Evolutionary conservation across 441 rosid species (phyloP).

Genomic region (Eugenia klotzschiana): DNA sequence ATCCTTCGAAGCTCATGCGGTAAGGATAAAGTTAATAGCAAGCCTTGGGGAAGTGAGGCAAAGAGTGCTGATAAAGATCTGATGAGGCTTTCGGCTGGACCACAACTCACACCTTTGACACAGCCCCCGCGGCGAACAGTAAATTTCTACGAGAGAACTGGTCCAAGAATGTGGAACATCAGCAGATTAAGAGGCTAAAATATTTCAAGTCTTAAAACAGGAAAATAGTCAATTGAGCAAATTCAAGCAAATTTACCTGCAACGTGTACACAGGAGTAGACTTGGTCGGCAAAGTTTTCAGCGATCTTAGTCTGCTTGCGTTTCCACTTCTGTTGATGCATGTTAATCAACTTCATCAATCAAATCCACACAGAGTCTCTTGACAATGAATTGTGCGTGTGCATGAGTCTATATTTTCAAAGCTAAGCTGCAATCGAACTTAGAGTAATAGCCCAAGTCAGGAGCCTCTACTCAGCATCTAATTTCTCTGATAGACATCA

Average conservation of each 20-base stretch:
- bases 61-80: not conserved
- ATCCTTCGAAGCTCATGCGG: not conserved
- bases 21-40: not conserved
- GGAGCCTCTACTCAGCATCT: not conserved
- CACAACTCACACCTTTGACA: not conserved
- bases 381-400: not conserved
- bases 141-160: slow-evolving; percentile 86
- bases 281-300: slow-evolving; percentile 77
- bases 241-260: slow-evolving; percentile 30
- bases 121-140: slow-evolving; percentile 69
- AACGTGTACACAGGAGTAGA: slow-evolving; percentile 66
- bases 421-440: not conserved
- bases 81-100: not conserved
- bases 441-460: not conserved
- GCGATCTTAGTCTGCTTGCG: slow-evolving; percentile 57
- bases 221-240: not conserved
- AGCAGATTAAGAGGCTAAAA: not conserved
- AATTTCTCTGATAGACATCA: not conserved
- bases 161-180: not conserved
- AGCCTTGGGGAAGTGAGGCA: not conserved
- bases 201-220: not conserved
- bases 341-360: not conserved
- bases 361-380: not conserved
- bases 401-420: not conserved
- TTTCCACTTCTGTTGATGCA: slow-evolving; percentile 45